Evolutionary conservation across 352 stramenopile species (phyloP).

Genomic region (Globisporangium spinosum): DNA sequence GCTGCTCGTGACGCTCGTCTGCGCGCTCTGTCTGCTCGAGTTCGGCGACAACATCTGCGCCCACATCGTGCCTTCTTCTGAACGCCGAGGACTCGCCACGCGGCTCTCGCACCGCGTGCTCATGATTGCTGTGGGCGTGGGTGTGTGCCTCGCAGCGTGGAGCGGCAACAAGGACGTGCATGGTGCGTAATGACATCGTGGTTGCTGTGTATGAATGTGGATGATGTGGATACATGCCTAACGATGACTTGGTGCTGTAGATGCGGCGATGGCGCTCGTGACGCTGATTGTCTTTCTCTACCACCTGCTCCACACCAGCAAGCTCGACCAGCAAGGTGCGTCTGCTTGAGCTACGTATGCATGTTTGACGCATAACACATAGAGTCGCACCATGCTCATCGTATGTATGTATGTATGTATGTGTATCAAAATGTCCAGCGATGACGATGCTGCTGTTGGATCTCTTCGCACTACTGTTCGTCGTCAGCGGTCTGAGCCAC

Average conservation of each 20-base stretch:
- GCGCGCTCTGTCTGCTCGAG: slow-evolving; percentile 52
- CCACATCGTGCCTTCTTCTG: slow-evolving; percentile 26
- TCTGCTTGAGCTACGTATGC: no score
- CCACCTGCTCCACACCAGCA: slow-evolving; percentile 34
- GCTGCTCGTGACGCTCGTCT: slow-evolving; percentile 43
- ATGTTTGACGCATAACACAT: background rate
- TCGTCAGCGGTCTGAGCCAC: slow-evolving; percentile 57
- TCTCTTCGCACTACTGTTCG: slow-evolving; percentile 53
- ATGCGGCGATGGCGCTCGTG: slow-evolving; percentile 26
- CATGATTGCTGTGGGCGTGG: slow-evolving; percentile 22
- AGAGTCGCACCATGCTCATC: background rate
- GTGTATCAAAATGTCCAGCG: background rate
- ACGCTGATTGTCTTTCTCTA: slow-evolving; percentile 33
- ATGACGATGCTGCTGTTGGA: slow-evolving; percentile 41
- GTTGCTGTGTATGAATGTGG: background rate
- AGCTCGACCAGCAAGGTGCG: slow-evolving; percentile 40
- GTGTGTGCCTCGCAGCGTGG: slow-evolving; percentile 35
- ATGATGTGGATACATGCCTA: background rate
- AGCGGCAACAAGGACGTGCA: slow-evolving; percentile 30
- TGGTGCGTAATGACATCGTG: slow-evolving; percentile 17
- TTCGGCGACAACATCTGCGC: slow-evolving; percentile 49
- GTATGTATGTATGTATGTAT: background rate
- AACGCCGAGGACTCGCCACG: background rate
- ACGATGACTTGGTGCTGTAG: slow-evolving; percentile 18
- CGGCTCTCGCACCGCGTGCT: slow-evolving; percentile 23